phyloP scores from a whole-genome alignment of 306 rosid species.

The Hippophae tibetana region DNA sequence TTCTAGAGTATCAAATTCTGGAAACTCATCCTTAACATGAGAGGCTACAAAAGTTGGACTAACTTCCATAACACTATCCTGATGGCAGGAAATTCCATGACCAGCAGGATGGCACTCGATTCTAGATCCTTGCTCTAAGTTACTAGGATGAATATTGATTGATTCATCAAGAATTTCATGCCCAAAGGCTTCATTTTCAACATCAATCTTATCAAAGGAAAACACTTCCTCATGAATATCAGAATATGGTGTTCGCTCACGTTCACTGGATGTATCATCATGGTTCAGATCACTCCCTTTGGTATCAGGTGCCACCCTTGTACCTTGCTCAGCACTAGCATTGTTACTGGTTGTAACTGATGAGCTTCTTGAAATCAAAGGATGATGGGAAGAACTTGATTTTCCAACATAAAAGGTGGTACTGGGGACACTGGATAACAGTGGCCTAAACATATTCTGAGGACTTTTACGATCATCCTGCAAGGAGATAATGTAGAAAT shows the following conservation, averaged over 20 bases:
- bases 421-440: conserved; percentile 80
- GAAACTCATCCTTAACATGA: conserved; percentile 27
- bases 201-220: conserved; percentile 63
- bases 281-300: conserved; percentile 62
- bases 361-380: conserved; percentile 72
- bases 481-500: conserved; percentile 16
- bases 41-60: conserved; percentile 32
- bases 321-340: conserved; percentile 54
- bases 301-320: conserved; percentile 40
- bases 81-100: conserved; percentile 26
- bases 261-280: conserved; percentile 47
- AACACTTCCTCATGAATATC: conserved; percentile 60
- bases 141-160: conserved; percentile 20
- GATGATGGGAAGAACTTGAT: conserved; percentile 46
- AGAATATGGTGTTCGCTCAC: conserved; percentile 38
- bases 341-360: conserved; percentile 70
- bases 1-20: conserved; percentile 30
- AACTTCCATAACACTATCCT: conserved; percentile 21
- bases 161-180: conserved; percentile 26
- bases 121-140: conserved; percentile 22
- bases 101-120: conserved; percentile 21
- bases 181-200: conserved; percentile 30
- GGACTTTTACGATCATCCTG: conserved; percentile 73
- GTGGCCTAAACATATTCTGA: conserved; percentile 86
- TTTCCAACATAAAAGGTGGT: conserved; percentile 63